Conservation (phyloP, 768 basidiomycete genomes). For the Lentinula aciculospora region DNA sequence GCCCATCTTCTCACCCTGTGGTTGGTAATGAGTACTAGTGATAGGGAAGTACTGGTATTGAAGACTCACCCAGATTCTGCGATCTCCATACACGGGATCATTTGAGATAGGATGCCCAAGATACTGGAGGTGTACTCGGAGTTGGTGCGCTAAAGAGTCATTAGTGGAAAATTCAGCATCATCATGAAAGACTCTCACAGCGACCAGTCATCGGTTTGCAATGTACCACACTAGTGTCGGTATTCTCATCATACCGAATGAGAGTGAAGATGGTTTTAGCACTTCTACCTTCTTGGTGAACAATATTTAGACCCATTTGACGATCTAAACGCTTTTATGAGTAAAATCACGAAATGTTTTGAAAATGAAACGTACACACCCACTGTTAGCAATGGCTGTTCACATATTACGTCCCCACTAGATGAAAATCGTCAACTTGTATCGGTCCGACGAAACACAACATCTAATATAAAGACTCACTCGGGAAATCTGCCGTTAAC, state of each 20-base stretch:
- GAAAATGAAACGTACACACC: background rate
- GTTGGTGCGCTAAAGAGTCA: conserved; percentile 75
- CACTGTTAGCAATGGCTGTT: conserved; percentile 77
- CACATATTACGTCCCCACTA: conserved; percentile 79
- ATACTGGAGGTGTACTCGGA: conserved; percentile 94
- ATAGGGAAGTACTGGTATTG: background rate
- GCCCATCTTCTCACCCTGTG: conserved; percentile 66
- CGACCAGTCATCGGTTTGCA: conserved; percentile 86
- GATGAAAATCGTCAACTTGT: background rate
- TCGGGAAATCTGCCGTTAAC: conserved; percentile 81
- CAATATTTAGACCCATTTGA: conserved; percentile 95
- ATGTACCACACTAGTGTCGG: conserved; percentile 81
- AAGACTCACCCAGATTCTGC: conserved; percentile 61
- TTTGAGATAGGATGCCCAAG: conserved; percentile 93
- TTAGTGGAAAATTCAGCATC: background rate
- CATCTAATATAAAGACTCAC: conserved; percentile 39
- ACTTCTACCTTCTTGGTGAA: conserved; percentile 92
- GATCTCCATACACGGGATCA: conserved; percentile 87
- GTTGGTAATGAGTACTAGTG: background rate
- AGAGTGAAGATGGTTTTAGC: conserved; percentile 88
- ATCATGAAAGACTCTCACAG: conserved; percentile 46
- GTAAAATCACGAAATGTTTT: background rate
- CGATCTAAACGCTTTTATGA: conserved; percentile 52
- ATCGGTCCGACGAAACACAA: background rate
- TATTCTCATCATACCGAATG: conserved; percentile 72